A percentile compares a stretch with the other conserved stretches of the same genome.
phyloP scores from a whole-genome alignment of 495 filamentous ascomycete genomes.

The Emericellopsis terricola region DNA sequence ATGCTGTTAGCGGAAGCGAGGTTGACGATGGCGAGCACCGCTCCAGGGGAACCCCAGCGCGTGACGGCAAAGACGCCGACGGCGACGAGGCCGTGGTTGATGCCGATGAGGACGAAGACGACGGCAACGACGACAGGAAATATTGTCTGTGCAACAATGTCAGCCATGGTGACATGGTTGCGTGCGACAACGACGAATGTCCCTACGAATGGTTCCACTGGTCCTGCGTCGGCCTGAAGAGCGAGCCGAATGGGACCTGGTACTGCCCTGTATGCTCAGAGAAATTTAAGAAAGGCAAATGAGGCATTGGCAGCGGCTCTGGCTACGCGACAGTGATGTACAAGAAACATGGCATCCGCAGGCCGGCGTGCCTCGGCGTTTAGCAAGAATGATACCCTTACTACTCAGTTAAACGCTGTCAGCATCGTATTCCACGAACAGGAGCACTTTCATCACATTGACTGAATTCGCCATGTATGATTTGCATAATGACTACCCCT shows the following conservation, averaged over 20 bases:
- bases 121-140: constrained; percentile 70
- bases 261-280: constrained; percentile 70
- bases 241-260: constrained; percentile 83
- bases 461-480: constrained; percentile 5
- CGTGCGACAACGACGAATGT: constrained; percentile 87
- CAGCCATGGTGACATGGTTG: constrained; percentile 94
- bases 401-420: neutral
- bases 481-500: no score
- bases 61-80: constrained; percentile 3
- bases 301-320: no score
- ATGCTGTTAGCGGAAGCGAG: constrained; percentile 41
- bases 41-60: neutral
- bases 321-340: no score
- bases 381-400: no score
- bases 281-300: constrained; percentile 18
- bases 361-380: no score
- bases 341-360: no score
- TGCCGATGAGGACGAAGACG: constrained; percentile 59
- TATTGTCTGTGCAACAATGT: constrained; percentile 90
- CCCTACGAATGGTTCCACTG: constrained; percentile 98
- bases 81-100: constrained; percentile 43
- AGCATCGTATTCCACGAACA: neutral
- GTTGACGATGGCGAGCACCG: constrained; percentile 1
- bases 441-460: neutral
- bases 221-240: constrained; percentile 78